phyloP scores from a whole-genome alignment of 2,329 filamentous ascomycete species.

The Aureobasidium sp. region DNA sequence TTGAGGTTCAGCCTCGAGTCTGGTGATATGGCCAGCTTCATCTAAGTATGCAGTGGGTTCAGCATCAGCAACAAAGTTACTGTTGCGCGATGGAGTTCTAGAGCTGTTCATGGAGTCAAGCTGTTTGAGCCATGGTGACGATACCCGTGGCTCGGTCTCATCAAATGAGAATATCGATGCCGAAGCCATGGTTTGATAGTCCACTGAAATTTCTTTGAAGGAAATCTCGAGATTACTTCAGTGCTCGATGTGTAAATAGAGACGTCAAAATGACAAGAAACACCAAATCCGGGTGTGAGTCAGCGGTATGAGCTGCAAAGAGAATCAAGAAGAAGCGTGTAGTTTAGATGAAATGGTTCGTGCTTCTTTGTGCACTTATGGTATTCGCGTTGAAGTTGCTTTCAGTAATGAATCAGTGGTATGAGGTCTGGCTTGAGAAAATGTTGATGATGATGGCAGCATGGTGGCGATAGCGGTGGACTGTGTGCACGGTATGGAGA shows the following conservation, averaged over 20 bases:
- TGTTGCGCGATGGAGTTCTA: background rate
- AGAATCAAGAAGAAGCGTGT: background rate
- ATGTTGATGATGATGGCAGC: constrained; percentile 41
- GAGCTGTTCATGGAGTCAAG: constrained; percentile 11
- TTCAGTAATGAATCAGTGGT: constrained; percentile 40
- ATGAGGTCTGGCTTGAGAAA: constrained; percentile 44
- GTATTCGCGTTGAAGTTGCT: background rate
- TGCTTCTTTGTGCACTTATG: background rate
- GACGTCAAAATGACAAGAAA: background rate
- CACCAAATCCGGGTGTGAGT: background rate
- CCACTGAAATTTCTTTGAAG: no score
- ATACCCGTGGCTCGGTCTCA: constrained; percentile 77
- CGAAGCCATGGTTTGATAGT: constrained; percentile 36
- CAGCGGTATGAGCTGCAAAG: background rate
- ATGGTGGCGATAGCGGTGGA: constrained; percentile 37
- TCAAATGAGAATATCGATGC: constrained; percentile 89
- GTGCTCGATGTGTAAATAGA: background rate
- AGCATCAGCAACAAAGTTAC: background rate
- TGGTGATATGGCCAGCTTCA: constrained; percentile 49
- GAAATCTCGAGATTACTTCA: background rate
- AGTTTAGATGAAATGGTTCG: background rate
- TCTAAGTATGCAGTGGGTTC: constrained; percentile 13
- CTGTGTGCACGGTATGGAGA: background rate
- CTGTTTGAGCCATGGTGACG: constrained; percentile 70
- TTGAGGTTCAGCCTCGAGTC: constrained; percentile 83